Evolutionary conservation across 208 protist genomes (phyloP).

Genomic region (Crithidia sp.): DNA sequence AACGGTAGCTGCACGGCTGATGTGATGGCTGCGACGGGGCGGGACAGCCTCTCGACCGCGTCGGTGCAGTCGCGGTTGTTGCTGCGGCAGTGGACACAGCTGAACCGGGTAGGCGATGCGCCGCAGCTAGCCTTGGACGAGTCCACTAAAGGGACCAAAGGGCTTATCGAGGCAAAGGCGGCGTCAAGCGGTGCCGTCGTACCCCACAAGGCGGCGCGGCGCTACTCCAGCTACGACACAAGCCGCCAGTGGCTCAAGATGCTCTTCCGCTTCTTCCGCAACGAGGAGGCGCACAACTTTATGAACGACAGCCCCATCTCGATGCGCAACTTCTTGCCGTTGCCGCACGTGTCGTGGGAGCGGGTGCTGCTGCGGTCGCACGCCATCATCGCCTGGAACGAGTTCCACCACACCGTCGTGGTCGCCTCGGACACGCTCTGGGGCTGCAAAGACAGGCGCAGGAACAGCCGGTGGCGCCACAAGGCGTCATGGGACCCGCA

Average conservation of each 20-base stretch:
- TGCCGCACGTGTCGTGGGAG: conserved; percentile 15
- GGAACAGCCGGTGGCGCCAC: not conserved
- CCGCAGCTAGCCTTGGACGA: not conserved
- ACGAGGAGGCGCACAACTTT: conserved; percentile 17
- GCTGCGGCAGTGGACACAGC: not conserved
- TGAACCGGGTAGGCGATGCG: not conserved
- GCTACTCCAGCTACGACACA: not conserved
- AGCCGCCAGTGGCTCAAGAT: conserved; percentile 9
- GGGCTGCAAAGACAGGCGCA: conserved; percentile 7
- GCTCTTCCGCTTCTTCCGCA: conserved; percentile 7
- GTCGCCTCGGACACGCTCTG: conserved; percentile 3
- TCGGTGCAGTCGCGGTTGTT: not conserved
- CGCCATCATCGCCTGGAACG: conserved; percentile 5
- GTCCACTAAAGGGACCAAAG: not conserved
- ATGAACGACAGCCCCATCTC: conserved; percentile 20
- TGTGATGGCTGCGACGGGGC: not conserved
- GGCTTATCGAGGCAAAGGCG: not conserved
- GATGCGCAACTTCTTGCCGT: conserved; percentile 18
- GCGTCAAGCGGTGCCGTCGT: too few relatives aligned
- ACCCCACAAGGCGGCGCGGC: not conserved
- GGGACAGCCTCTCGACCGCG: not conserved
- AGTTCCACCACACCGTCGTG: conserved; percentile 9
- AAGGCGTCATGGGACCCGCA: not conserved
- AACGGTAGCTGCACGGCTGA: not conserved
- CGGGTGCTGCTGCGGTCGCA: conserved; percentile 6